Percentiles rank a stretch among this genome's conserved stretches.
Conservation (phyloP, 192 early-diverging fungal species). For the Coemansia sp. region DNA sequence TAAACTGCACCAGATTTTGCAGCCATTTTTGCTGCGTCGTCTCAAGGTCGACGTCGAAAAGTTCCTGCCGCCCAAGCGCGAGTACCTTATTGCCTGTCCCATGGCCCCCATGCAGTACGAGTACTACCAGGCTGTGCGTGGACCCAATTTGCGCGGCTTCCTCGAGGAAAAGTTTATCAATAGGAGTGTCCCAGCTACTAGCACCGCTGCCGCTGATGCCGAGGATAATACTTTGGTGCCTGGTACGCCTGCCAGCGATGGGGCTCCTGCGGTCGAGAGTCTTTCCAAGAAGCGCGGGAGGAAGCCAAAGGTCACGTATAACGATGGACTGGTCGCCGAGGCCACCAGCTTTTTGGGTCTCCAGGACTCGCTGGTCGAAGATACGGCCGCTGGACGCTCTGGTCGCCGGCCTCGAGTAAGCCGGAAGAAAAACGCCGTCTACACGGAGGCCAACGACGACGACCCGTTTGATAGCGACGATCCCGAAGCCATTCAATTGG, state of each 20-base stretch:
- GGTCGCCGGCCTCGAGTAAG: constrained; percentile 13
- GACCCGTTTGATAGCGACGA: constrained; percentile 14
- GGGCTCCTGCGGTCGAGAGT: neutral
- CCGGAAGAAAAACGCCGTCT: constrained; percentile 30
- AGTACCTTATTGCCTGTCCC: constrained; percentile 82
- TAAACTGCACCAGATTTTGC: constrained; percentile 88
- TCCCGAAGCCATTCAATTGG: neutral
- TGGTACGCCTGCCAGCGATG: constrained; percentile 19
- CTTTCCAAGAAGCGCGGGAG: neutral
- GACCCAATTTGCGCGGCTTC: constrained; percentile 64
- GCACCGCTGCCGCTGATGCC: neutral
- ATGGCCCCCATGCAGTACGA: constrained; percentile 71
- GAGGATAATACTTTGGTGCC: constrained; percentile 24
- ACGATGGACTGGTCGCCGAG: constrained; percentile 8
- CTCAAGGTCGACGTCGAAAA: constrained; percentile 84
- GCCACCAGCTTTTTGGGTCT: constrained; percentile 18
- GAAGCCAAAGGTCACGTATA: neutral
- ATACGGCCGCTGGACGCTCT: neutral
- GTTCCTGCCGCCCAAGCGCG: constrained; percentile 87
- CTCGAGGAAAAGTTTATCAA: constrained; percentile 29
- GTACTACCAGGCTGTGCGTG: constrained; percentile 70
- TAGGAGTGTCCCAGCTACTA: neutral
- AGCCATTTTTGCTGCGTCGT: constrained; percentile 65
- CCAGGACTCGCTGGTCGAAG: neutral
- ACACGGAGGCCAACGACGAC: constrained; percentile 18